Conservation (phyloP, 768 basidiomycete species). For the Sporobolomyces pararoseus region DNA sequence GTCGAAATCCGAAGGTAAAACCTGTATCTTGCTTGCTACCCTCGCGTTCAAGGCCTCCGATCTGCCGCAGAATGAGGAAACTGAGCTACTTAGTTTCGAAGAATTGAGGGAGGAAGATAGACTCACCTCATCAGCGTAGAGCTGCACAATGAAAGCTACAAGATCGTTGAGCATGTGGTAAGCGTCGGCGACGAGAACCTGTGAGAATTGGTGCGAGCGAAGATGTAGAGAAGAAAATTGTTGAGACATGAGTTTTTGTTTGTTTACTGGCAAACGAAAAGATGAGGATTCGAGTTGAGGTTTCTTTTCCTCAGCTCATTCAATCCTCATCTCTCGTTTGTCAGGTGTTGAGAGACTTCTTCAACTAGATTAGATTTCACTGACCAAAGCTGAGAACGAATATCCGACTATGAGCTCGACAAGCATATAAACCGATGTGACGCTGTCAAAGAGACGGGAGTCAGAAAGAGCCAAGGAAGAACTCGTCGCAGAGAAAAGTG, state of each 20-base stretch:
- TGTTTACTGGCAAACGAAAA: too few relatives aligned
- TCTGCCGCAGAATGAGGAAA: not conserved
- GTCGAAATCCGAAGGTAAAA: constrained; percentile 21
- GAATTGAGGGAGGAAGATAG: too few relatives aligned
- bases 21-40: not conserved
- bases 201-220: too few relatives aligned
- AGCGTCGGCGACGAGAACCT: constrained; percentile 23
- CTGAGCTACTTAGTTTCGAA: not conserved
- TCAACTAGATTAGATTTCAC: too few relatives aligned
- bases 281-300: too few relatives aligned
- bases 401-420: constrained; percentile 28
- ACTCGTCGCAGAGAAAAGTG: too few relatives aligned
- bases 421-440: constrained; percentile 25
- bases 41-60: not conserved
- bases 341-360: too few relatives aligned
- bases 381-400: constrained; percentile 9
- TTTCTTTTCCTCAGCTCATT: too few relatives aligned
- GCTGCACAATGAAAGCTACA: constrained; percentile 24
- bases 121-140: constrained; percentile 27
- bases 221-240: too few relatives aligned
- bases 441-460: not conserved
- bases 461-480: not conserved
- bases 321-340: too few relatives aligned
- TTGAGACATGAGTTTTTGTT: too few relatives aligned
- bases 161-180: constrained; percentile 32